Base-by-base conservation (phyloP, 2,329 filamentous ascomycete species). In the Penicillium vulpinum region DNA sequence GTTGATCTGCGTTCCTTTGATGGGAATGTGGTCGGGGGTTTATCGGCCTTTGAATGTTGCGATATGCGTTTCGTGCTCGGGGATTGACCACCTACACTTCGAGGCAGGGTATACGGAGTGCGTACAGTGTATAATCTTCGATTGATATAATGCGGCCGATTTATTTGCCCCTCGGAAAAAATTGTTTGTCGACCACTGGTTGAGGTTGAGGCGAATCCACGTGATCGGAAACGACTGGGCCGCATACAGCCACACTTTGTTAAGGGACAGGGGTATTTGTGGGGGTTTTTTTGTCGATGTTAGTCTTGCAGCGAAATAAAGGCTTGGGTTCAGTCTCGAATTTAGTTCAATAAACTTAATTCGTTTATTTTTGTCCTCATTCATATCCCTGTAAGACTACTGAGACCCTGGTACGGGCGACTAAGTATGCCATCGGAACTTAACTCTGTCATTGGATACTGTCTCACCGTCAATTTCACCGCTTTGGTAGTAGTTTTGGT, bases 101-200 rank as follows among this genome's bases (percentile, higher is more conserved):
- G 6, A 44, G 15, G 8, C 0, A 24, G 18, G 5, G 5, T 28
- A 49, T 21, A 35, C 29, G 15, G 18, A 10, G n/a, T 46, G 21
- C 4, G 35, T 39, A 29, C 4, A 18, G 38, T 29, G 38, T 50
- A 15, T 43, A 13, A 8, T 24, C 29, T 54, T 39, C n/a, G 31
- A 51, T 29, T 6, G 40, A 46, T 52, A 45, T 52, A 31, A 41
- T 28, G 46, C 10, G 18, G 47, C 26, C 15, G 13, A 43, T 18
- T 36, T 45, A 46, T 56, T 56, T 46, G 54, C 54, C 54, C 21
- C 54, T 50, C 54, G 48, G 53, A 52, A 55, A 56, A 56, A 56
- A 29, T 56, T 16, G 33, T 18, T 9, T n/a, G 48, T 52, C 47
- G 26, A 56, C 54, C 54, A 56, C 39, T 40, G 54, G 40, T 52